A percentile compares a stretch with the other conserved stretches of the same genome.
Evolutionary conservation across 495 filamentous ascomycete genomes (phyloP).

Genomic region (Penicillium macrosclerotiorum): DNA sequence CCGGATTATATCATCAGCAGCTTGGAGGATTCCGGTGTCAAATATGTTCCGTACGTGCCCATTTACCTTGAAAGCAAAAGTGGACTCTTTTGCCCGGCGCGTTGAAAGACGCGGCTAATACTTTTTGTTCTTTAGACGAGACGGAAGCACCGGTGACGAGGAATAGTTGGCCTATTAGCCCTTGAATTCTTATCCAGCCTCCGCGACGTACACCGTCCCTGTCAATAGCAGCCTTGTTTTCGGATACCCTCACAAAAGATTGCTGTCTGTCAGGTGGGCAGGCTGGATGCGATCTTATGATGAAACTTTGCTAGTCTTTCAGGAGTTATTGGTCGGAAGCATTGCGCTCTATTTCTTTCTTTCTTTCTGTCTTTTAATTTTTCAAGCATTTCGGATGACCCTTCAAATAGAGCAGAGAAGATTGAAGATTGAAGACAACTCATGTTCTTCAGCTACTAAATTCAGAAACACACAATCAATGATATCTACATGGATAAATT

Average conservation of each 20-base stretch:
- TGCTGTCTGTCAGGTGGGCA: neutral
- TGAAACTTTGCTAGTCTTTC: constrained; percentile 11
- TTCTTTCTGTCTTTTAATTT: too few relatives aligned
- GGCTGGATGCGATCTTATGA: neutral
- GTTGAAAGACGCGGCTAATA: neutral
- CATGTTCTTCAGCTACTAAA: too few relatives aligned
- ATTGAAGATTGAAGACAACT: too few relatives aligned
- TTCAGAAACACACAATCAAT: too few relatives aligned
- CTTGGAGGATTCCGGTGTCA: constrained; percentile 66
- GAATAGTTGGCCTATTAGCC: constrained; percentile 27
- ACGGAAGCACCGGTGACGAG: constrained; percentile 52
- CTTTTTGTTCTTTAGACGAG: constrained; percentile 33
- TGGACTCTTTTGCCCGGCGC: neutral
- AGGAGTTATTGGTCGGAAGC: constrained; percentile 27
- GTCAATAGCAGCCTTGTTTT: constrained; percentile 5
- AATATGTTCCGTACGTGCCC: constrained; percentile 61
- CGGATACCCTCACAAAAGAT: constrained; percentile 14
- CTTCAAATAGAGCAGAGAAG: constrained; percentile 11
- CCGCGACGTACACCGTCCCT: constrained; percentile 2
- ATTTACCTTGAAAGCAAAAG: neutral
- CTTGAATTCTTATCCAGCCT: neutral
- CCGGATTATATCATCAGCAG: constrained; percentile 62
- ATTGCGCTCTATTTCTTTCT: constrained; percentile 16
- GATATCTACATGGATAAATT: too few relatives aligned
- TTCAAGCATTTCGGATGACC: constrained; percentile 13